Base-by-base conservation (phyloP, 139 green algal species). In the Yamagishiella unicocca region DNA sequence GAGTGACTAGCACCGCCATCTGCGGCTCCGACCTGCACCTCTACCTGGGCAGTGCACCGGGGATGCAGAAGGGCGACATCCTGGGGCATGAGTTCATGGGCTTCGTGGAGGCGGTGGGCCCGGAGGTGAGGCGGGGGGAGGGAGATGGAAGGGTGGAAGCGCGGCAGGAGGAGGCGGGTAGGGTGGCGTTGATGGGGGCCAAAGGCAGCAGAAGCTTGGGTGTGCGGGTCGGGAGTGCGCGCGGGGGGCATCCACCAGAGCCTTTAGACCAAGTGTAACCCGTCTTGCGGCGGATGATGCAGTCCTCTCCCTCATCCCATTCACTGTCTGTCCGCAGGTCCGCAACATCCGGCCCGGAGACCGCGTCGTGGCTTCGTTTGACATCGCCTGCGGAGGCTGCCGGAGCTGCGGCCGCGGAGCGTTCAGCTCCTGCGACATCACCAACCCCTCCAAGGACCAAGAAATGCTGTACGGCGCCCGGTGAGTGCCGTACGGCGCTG, bases 71-170 rank as follows among this genome's bases (percentile, higher is more conserved):
- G 43, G 93, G 93, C 19, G 93, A 96, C 54, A 87, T 96, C 24
- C 0, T 97, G 82, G 94, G 94, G 0, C 94, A 97, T 77, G 94
- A 98, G 89, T 96, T 95, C 87, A 96, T 96, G 94, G 94, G 93
- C 64, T 84, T 93, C 33, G 89, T 96, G 54, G 90, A 94, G 70
- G 88, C 87, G 19, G 94, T 94, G 38, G 93, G 95, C 0, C 75
- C 89, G 4, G 85, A 89, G 73, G 84, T 89, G 38, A 14, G 74
- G 29, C 27, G 64, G 7, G 5, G 2, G 19, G 67, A 31, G 67
- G 4, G 37, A 58, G 50, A n/a, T n/a, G n/a, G n/a, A n/a, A n/a
- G n/a, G n/a, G n/a, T n/a, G n/a, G n/a, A n/a, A n/a, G n/a, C n/a
- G n/a, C n/a, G n/a, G n/a, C n/a, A n/a, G n/a, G n/a, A n/a, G n/a